Conservation (phyloP, 768 basidiomycete species). For the Tephrocybe sp. region DNA sequence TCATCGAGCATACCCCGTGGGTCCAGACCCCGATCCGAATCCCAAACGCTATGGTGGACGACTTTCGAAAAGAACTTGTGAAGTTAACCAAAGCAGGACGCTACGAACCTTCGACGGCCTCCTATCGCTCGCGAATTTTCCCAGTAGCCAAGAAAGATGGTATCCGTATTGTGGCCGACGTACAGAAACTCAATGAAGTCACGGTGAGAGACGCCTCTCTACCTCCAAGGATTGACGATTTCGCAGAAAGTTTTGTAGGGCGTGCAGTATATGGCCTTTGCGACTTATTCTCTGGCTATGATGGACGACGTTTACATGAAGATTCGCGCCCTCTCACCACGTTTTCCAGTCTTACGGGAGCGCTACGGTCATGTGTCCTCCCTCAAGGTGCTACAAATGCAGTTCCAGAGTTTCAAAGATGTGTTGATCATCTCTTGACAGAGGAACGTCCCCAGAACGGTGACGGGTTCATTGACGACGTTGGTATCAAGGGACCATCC, state of each 20-base stretch:
- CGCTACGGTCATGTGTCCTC: constrained; percentile 19
- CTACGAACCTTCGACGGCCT: constrained; percentile 17
- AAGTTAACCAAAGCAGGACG: constrained; percentile 17
- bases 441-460: constrained; percentile 13
- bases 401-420: constrained; percentile 29
- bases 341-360: constrained; percentile 27
- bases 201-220: constrained; percentile 1
- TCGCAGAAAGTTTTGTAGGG: constrained; percentile 9
- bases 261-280: constrained; percentile 3
- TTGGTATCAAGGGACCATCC: constrained; percentile 17
- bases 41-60: constrained; percentile 22
- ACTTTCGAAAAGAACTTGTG: constrained; percentile 21
- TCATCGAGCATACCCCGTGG: constrained; percentile 34
- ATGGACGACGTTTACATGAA: constrained; percentile 17
- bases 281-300: constrained; percentile 12
- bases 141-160: background rate
- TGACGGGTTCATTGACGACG: constrained; percentile 21
- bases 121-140: background rate
- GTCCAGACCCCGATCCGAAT: constrained; percentile 22
- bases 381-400: constrained; percentile 36
- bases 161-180: background rate
- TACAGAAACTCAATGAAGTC: background rate
- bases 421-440: constrained; percentile 12
- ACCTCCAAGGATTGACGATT: constrained; percentile 8
- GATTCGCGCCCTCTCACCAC: constrained; percentile 31